Percentiles rank a stretch among this genome's conserved stretches.
These are phyloP conservation scores for Apiotrichum montevideense DNA, from an alignment of 1,284 basidiomycete species.

Conservation along the genomic window DNA sequence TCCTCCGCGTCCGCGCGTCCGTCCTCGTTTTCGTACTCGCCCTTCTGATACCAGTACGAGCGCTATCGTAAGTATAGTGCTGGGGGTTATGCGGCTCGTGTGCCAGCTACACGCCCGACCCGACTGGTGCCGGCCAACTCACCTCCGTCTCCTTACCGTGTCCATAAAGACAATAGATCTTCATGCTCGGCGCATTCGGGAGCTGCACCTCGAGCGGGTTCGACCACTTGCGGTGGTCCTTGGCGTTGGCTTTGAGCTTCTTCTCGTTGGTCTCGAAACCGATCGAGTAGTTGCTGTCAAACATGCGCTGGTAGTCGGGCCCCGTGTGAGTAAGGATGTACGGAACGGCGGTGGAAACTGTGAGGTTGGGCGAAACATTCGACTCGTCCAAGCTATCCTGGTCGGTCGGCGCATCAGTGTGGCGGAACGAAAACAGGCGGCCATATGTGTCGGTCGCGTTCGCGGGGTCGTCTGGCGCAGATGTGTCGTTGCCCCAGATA, in stretches of 20 bases:
- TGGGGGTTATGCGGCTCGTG: neutral
- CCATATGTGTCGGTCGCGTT: conserved; percentile 66
- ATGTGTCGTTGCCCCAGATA: conserved; percentile 71
- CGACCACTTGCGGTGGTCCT: conserved; percentile 52
- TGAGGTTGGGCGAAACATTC: conserved; percentile 63
- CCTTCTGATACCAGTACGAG: conserved; percentile 61
- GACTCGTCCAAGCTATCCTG: conserved; percentile 40
- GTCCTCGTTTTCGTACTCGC: conserved; percentile 63
- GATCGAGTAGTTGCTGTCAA: conserved; percentile 82
- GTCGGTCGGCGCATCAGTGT: conserved; percentile 25
- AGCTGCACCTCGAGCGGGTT: conserved; percentile 45
- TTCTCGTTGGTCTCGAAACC: conserved; percentile 77
- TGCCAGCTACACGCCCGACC: neutral
- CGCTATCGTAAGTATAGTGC: conserved; percentile 26
- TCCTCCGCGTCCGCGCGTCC: conserved; percentile 51
- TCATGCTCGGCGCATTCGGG: conserved; percentile 89
- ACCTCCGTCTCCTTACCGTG: conserved; percentile 95
- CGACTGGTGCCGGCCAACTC: conserved; percentile 20
- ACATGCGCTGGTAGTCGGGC: conserved; percentile 80
- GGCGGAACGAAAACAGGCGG: conserved; percentile 73
- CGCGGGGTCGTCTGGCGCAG: conserved; percentile 60
- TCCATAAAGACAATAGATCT: conserved; percentile 89
- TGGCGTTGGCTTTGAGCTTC: conserved; percentile 59
- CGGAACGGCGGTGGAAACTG: conserved; percentile 63
- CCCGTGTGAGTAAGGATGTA: conserved; percentile 86